phyloP scores from a whole-genome alignment of 2,329 filamentous ascomycete genomes.

The Colletotrichum sp. region DNA sequence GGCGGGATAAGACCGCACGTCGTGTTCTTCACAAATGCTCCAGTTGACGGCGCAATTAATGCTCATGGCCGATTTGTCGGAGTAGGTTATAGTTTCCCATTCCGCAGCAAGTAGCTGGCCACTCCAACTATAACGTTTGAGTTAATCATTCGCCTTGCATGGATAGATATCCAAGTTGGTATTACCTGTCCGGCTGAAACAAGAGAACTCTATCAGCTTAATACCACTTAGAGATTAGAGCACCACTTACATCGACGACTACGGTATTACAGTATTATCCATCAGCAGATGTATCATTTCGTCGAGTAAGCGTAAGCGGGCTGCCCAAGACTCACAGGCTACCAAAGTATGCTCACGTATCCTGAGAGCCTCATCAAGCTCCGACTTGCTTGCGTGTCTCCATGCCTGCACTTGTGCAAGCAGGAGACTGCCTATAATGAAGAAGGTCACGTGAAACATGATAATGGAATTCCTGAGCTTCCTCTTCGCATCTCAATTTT shows the following conservation, averaged over 20 bases:
- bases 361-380: slow-evolving; percentile 10
- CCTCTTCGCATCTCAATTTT: not conserved
- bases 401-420: not conserved
- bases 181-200: not conserved
- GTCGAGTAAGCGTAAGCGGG: not conserved
- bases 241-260: not conserved
- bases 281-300: not conserved
- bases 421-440: not conserved
- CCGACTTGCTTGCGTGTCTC: not conserved
- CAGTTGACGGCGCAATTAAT: slow-evolving; percentile 43
- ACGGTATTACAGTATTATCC: not conserved
- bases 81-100: slow-evolving; percentile 17
- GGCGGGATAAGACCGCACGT: slow-evolving; percentile 49
- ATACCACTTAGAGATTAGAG: not conserved
- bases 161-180: not conserved
- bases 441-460: not conserved
- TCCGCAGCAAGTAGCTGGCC: slow-evolving; percentile 21
- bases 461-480: not conserved
- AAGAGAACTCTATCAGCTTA: not conserved
- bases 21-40: slow-evolving; percentile 43
- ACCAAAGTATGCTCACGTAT: slow-evolving; percentile 28
- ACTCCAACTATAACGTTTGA: slow-evolving; percentile 5
- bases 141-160: not conserved
- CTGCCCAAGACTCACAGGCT: slow-evolving; percentile 33
- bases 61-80: slow-evolving; percentile 26